phyloP scores from a whole-genome alignment of 1,139 yeast genomes.

The Debaryomycetaceae sp. region DNA sequence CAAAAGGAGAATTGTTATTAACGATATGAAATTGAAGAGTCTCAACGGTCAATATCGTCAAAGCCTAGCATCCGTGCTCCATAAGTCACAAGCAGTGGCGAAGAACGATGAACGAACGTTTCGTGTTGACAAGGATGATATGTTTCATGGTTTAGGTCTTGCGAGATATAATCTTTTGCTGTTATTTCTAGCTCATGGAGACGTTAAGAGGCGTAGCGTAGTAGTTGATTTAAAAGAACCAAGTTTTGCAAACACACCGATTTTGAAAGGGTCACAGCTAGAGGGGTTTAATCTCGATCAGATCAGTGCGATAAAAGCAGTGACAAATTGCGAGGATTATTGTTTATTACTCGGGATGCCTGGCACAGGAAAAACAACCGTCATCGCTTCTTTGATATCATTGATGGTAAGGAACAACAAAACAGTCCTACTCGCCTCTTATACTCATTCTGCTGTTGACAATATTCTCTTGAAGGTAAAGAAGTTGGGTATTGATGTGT shows the following conservation, averaged over 20 bases:
- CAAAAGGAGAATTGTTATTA: conserved; percentile 48
- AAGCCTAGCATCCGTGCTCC: conserved; percentile 45
- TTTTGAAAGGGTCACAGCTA: not conserved
- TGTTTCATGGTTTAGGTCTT: conserved; percentile 68
- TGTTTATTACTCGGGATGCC: conserved; percentile 93
- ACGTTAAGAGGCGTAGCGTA: conserved; percentile 47
- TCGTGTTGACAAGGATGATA: conserved; percentile 79
- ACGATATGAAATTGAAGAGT: conserved; percentile 34
- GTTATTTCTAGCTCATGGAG: conserved; percentile 57
- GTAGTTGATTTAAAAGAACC: conserved; percentile 57
- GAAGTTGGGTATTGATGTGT: conserved; percentile 42
- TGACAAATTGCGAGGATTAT: conserved; percentile 67
- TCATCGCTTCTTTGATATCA: conserved; percentile 72
- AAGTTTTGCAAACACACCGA: conserved; percentile 8
- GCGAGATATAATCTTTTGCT: conserved; percentile 76
- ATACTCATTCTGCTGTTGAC: conserved; percentile 95
- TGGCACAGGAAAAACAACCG: conserved; percentile 96
- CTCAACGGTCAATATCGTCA: conserved; percentile 48
- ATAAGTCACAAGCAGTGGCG: conserved; percentile 10
- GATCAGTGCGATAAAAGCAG: conserved; percentile 59
- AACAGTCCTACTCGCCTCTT: conserved; percentile 74
- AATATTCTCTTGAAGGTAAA: conserved; percentile 75
- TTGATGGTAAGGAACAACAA: conserved; percentile 58
- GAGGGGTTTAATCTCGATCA: conserved; percentile 59
- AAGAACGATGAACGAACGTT: conserved; percentile 24